Base-by-base conservation (phyloP, 2,329 filamentous ascomycete species). In the Sporothrix humicola region DNA sequence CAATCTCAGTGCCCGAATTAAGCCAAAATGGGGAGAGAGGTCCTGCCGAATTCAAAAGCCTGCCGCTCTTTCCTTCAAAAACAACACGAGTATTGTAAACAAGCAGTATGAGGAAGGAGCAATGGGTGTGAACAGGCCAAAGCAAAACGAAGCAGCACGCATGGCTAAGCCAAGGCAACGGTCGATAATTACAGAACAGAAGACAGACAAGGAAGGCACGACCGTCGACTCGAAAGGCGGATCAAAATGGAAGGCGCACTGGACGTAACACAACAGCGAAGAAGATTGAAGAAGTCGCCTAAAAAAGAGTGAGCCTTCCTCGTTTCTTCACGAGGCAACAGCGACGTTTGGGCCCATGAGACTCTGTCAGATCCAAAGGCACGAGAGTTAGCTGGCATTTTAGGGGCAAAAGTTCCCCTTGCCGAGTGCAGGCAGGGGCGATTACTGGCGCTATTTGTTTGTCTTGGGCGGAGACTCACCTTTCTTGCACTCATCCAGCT, bases 391-490 rank as follows among this genome's bases (percentile, higher is more conserved):
- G 69, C 56, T 42, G 54, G 31, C 50, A 13, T 61, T 52, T 71
- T 48, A 44, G 12, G 17, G 61, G 61, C 20, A 12, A 48, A 23
- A 9, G 56, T 12, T 12, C 56, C 17, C 26, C 61, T n/a, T 66
- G 61, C 61, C 61, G n/a, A 26, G n/a, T 66, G 61, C 42, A 66
- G 59, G 26, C 58, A 26, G 20, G 76, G 75, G 71, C 76, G 76
- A 77, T 77, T 72, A 76, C 75, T 71, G 2, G 23, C 52, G n/a
- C 31, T 20, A 8, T 13, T 58, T 54, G 66, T n/a, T 42, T 56
- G 66, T 44, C 17, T 48, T 13, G 54, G 59, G 23, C 10, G 26
- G 26, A 42, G 44, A 50, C 44, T 48, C 37, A 26, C 23, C 46
- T 52, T 46, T 46, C 17, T 65, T 42, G 6, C 61, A 15, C 42